Base-by-base conservation (phyloP, 2,329 filamentous ascomycete species). In the Penicillium expansum region DNA sequence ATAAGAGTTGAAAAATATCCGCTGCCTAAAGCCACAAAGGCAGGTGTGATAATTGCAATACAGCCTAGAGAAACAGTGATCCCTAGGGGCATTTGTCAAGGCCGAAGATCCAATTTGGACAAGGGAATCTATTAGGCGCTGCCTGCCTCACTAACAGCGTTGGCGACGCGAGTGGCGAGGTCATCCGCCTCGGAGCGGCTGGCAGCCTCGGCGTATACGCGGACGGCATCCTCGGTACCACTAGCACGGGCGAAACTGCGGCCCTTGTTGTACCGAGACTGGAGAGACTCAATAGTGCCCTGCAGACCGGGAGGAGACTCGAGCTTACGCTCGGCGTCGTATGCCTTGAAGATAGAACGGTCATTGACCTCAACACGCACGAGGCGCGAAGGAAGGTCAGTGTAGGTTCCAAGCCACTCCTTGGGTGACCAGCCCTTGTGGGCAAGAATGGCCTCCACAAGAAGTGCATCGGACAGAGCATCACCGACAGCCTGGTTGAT, bases 401-500 rank as follows among this genome's bases (percentile, higher is more conserved):
- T 89, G 79, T 99, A 99, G 5, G 92, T 97, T 62, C 86, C 85
- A 60, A 92, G 86, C 94, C 94, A 99, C 73, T 97, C 91, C 72
- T 88, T 87, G 44, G 92, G 87, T 27, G 85, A 86, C 92, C 92
- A 99, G 64, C 82, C 83, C 80, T 97, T 97, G 83, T 97, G 92
- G 7, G 94, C 92, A 39, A 99, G 87, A 64, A 97, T 94, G 33
- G 93, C 90, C 77, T 99, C 94, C 38, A 97, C 92, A 69, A 99
- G 86, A 44, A 99, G 85, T 83, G 97, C 90, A 77, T 99, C 94
- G 0, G 92, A 96, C 56, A 99, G 84, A 45, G 94, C 94, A 72
- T 99, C 94, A 52, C 94, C 94, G 45, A 97, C 93, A 1, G 94
- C 94, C 80, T 99, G 94, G 82, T 99, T 99, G 80, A 99, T 96